These are phyloP conservation scores for Auriscalpium microsporum DNA, from an alignment of 768 basidiomycete genomes.

Conservation along the genomic window DNA sequence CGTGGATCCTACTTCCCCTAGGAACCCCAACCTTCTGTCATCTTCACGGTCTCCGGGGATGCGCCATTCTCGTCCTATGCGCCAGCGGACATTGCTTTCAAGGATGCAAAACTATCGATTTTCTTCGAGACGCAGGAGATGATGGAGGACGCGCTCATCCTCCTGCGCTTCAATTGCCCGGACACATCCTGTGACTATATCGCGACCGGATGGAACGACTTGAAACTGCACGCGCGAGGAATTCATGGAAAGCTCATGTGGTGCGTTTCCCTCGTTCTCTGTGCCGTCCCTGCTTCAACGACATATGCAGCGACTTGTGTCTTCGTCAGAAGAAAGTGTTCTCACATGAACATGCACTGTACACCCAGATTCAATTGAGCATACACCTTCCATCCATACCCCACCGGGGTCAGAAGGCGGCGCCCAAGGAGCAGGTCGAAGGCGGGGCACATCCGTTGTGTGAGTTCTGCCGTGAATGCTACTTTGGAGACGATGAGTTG, in stretches of 20 bases:
- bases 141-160: conserved; percentile 89
- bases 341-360: conserved; percentile 87
- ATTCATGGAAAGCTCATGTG: conserved; percentile 76
- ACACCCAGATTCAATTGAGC: conserved; percentile 53
- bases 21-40: conserved; percentile 67
- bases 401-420: conserved; percentile 29
- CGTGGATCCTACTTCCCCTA: conserved; percentile 21
- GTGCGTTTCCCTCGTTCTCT: conserved; percentile 33
- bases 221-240: conserved; percentile 76
- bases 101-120: conserved; percentile 67
- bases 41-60: conserved; percentile 65
- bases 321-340: conserved; percentile 89
- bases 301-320: conserved; percentile 63
- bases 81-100: conserved; percentile 47
- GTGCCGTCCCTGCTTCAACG: too few relatives aligned
- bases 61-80: conserved; percentile 51
- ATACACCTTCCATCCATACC: conserved; percentile 72
- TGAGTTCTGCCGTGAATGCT: conserved; percentile 87
- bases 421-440: conserved; percentile 49
- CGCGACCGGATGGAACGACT: conserved; percentile 81
- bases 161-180: conserved; percentile 93
- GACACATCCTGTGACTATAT: conserved; percentile 76
- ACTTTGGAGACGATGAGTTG: conserved; percentile 90
- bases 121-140: conserved; percentile 85
- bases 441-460: conserved; percentile 74